Base-by-base conservation (phyloP, 257 asterid genomes). In the Asclepias syriaca region DNA sequence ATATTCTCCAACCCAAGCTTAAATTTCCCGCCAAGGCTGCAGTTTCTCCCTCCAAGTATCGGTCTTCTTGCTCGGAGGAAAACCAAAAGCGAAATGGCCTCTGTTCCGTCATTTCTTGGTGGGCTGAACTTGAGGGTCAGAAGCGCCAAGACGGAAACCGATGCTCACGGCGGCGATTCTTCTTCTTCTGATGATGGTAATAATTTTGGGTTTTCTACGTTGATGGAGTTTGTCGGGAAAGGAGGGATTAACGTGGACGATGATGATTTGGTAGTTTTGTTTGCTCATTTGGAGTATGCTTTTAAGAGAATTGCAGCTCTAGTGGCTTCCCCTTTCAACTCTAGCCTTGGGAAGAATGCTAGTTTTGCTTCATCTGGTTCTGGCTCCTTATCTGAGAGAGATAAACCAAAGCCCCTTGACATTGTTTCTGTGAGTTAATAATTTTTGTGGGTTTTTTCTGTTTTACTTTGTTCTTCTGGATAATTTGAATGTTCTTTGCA, bases 371-470 rank as follows among this genome's bases (percentile, higher is more conserved):
- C 69, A 15, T 0, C 55, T 34, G 78, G 76, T 70, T 69, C 57
- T 69, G 74, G 22, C 37, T 66, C 19, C 7, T 37, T 29, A 1
- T 70, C 84, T 59, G 96, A 87, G 64, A 87, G 97, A 84, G 98
- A 91, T 84, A 87, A 88, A 80, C 97, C 97, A 24, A 93, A 89
- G 86, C 97, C 98, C 71, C 98, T 93, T 49, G 98, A 93, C 39
- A 77, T 93, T 18, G 85, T 90, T 15, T 89, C 98, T 40, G 98
- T 93, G 65, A 13, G 97, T 75, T 39, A 46, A 21, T 61, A 53
- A 21, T 29, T 46, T 22, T 64, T 53, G 32, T 53, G 46, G 55
- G 22, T 15, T 34, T 60, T 60, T 74, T 22, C 15, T 43, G 12
- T 45, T 45, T 7, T 22, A 27, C 4, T 15, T 57, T 70, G 15